A percentile compares a stretch with the other conserved stretches of the same genome.
Evolutionary conservation across 2,329 filamentous ascomycete genomes (phyloP).

Genomic region (Fusarium gaditjirri): DNA sequence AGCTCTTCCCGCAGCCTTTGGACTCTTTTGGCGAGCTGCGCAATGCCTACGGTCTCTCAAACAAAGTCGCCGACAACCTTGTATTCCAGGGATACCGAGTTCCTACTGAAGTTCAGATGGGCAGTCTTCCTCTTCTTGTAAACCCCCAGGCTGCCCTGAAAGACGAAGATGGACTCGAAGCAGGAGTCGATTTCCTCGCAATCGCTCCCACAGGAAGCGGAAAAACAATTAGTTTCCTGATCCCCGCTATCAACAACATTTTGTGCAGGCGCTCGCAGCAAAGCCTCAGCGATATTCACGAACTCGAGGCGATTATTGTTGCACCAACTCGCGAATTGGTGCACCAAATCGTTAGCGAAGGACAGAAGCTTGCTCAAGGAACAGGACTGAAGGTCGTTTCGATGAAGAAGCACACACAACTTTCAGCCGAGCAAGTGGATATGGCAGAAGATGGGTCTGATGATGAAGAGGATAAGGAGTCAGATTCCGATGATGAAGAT

Average conservation of each 20-base stretch:
- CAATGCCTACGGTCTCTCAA: slow-evolving; percentile 76
- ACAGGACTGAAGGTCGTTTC: slow-evolving; percentile 83
- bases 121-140: slow-evolving; percentile 81
- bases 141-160: slow-evolving; percentile 62
- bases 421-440: slow-evolving; percentile 62
- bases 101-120: slow-evolving; percentile 95
- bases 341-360: slow-evolving; percentile 85
- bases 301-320: slow-evolving; percentile 75
- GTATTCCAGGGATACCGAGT: slow-evolving; percentile 84
- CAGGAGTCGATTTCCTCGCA: slow-evolving; percentile 78
- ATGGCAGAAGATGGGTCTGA: slow-evolving; percentile 53
- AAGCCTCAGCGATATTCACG: slow-evolving; percentile 53
- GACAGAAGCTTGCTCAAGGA: slow-evolving; percentile 79
- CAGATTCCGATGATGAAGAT: slow-evolving; percentile 50
- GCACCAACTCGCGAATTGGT: slow-evolving; percentile 84
- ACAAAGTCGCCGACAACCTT: slow-evolving; percentile 80
- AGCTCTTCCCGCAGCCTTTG: slow-evolving; percentile 83
- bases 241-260: slow-evolving; percentile 84
- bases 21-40: slow-evolving; percentile 79
- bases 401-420: slow-evolving; percentile 86
- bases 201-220: slow-evolving; percentile 96
- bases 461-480: slow-evolving; percentile 53
- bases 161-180: slow-evolving; percentile 49
- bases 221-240: slow-evolving; percentile 93
- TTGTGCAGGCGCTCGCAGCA: slow-evolving; percentile 65